Percentiles rank a stretch among this genome's conserved stretches.
phyloP scores from a whole-genome alignment of 2,329 filamentous ascomycete genomes.

The Leptographium wingfieldii region DNA sequence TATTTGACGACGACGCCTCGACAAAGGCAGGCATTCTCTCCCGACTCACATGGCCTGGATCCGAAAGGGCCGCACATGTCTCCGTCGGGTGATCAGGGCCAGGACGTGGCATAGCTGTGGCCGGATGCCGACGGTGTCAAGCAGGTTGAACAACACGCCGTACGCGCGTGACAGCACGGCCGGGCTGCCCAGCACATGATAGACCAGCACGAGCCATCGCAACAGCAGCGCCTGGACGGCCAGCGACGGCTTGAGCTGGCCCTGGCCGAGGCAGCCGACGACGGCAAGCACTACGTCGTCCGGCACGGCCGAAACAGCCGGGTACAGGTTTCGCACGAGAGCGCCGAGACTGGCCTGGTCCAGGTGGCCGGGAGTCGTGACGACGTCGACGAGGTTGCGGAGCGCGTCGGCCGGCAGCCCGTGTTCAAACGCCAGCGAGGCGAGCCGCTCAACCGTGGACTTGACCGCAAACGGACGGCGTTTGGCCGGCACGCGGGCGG shows the following conservation, averaged over 20 bases:
- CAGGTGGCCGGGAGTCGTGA: slow-evolving; percentile 54
- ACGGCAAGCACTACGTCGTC: slow-evolving; percentile 50
- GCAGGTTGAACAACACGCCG: slow-evolving; percentile 63
- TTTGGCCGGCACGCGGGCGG: slow-evolving; percentile 50
- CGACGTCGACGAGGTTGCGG: slow-evolving; percentile 49
- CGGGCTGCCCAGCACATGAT: slow-evolving; percentile 48
- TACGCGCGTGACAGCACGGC: slow-evolving; percentile 57
- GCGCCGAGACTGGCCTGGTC: slow-evolving; percentile 62
- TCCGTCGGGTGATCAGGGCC: slow-evolving; percentile 65
- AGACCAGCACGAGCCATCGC: slow-evolving; percentile 66
- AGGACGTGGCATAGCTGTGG: slow-evolving; percentile 62
- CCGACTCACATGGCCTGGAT: slow-evolving; percentile 57
- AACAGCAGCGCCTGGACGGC: slow-evolving; percentile 58
- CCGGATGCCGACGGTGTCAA: slow-evolving; percentile 66
- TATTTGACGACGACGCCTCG: background rate
- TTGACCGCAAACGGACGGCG: slow-evolving; percentile 51
- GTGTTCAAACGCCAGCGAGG: slow-evolving; percentile 50
- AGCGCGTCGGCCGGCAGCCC: slow-evolving; percentile 53
- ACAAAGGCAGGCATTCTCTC: background rate
- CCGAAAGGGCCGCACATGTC: slow-evolving; percentile 71
- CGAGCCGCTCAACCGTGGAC: slow-evolving; percentile 49
- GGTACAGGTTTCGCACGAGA: slow-evolving; percentile 65
- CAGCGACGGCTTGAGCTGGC: slow-evolving; percentile 60
- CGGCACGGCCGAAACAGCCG: slow-evolving; percentile 45
- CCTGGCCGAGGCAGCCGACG: slow-evolving; percentile 64